phyloP scores from a whole-genome alignment of 805 yeast species.

The Schwanniomyces polymorphus region DNA sequence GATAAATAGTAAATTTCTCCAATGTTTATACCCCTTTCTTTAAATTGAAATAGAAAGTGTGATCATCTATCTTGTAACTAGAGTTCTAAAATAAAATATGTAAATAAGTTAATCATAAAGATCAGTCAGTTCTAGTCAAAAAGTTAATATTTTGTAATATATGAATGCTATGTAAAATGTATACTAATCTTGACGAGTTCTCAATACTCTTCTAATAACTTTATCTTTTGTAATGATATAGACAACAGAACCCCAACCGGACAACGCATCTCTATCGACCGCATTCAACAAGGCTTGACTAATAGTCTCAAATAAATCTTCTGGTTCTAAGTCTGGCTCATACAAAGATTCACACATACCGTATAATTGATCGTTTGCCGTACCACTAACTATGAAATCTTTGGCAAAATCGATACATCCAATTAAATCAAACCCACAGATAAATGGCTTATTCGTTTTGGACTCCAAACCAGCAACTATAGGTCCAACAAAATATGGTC shows the following conservation, averaged over 20 bases:
- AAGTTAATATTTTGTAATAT: not conserved
- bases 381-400: slow-evolving; percentile 94
- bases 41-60: too few species aligned
- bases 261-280: slow-evolving; percentile 93
- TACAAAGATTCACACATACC: slow-evolving; percentile 98
- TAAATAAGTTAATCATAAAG: not conserved
- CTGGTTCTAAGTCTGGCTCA: slow-evolving; percentile 92
- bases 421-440: slow-evolving; percentile 93
- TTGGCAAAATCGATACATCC: slow-evolving; percentile 95
- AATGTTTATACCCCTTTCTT: too few species aligned
- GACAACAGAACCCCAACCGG: slow-evolving; percentile 98
- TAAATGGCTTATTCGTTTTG: slow-evolving; percentile 78
- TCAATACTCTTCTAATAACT: slow-evolving; percentile 82
- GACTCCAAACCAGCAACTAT: slow-evolving; percentile 93
- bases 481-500: slow-evolving; percentile 97
- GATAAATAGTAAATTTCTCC: not conserved
- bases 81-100: not conserved
- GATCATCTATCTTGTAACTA: not conserved
- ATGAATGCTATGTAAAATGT: slow-evolving; percentile 1
- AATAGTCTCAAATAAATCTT: slow-evolving; percentile 92
- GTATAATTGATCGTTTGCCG: slow-evolving; percentile 93
- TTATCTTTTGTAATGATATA: slow-evolving; percentile 90
- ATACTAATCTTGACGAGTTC: slow-evolving; percentile 88
- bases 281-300: slow-evolving; percentile 93
- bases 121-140: not conserved